A percentile compares a stretch with the other conserved stretches of the same genome.
Evolutionary conservation across 2,329 filamentous ascomycete species (phyloP).

Genomic region (Penicillium janthinellum): DNA sequence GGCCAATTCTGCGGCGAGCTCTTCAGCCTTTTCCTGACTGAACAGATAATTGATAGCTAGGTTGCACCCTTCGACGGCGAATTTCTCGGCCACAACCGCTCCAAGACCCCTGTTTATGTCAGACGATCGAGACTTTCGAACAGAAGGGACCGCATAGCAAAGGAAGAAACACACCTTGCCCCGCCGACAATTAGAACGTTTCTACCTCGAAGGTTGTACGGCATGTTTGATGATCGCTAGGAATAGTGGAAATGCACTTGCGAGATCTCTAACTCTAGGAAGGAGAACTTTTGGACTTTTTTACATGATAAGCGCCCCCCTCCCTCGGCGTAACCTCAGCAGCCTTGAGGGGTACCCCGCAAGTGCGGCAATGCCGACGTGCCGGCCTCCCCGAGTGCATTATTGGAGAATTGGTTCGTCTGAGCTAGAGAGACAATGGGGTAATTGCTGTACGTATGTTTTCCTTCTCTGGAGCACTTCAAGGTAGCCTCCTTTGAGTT

Average conservation of each 20-base stretch:
- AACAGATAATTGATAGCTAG: conserved; percentile 9
- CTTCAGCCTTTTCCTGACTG: conserved; percentile 1
- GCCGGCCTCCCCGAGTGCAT: not conserved
- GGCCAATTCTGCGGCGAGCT: not conserved
- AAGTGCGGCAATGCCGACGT: not conserved
- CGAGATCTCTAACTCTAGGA: not conserved
- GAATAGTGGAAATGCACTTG: no score
- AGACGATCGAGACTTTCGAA: not conserved
- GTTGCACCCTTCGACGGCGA: conserved; percentile 5
- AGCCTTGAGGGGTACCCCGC: conserved; percentile 1
- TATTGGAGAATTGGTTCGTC: not conserved
- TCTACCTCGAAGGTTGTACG: conserved; percentile 6
- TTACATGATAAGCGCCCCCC: not conserved
- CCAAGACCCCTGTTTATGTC: not conserved
- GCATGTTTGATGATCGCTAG: not conserved
- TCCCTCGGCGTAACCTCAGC: not conserved
- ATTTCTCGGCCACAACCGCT: conserved; percentile 6
- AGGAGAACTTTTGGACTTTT: not conserved
- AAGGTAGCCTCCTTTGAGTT: no score
- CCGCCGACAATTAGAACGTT: conserved; percentile 8
- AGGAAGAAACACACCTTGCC: not conserved
- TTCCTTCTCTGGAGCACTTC: no score
- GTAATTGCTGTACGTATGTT: no score
- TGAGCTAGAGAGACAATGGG: no score
- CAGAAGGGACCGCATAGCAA: not conserved